A percentile compares a stretch with the other conserved stretches of the same genome.
phyloP scores from a whole-genome alignment of 345 rosid species.

The Turnera subulata region DNA sequence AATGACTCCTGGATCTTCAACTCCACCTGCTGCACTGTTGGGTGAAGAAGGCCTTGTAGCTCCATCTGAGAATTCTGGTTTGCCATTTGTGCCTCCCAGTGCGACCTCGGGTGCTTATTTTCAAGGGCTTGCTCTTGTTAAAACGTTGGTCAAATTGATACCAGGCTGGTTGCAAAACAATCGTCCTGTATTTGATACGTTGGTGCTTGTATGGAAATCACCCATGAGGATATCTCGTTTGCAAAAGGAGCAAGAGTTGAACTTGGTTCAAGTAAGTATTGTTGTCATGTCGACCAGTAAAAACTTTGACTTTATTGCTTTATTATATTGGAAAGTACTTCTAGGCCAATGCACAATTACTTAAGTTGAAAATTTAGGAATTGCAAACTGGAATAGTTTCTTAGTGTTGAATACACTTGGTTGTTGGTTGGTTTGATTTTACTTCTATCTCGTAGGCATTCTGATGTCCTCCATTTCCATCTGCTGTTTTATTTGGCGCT shows the following conservation, averaged over 20 bases:
- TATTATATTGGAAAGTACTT: neutral
- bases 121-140: conserved; percentile 88
- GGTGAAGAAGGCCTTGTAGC: conserved; percentile 58
- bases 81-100: conserved; percentile 39
- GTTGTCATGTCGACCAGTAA: neutral
- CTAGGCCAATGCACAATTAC: too few species aligned
- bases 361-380: too few species aligned
- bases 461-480: neutral
- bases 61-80: conserved; percentile 50
- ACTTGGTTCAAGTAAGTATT: conserved; percentile 77
- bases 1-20: conserved; percentile 44
- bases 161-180: conserved; percentile 94
- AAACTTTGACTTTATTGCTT: neutral
- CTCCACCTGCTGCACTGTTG: conserved; percentile 52
- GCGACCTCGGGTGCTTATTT: conserved; percentile 76
- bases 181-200: conserved; percentile 72
- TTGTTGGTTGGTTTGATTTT: neutral
- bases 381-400: too few species aligned
- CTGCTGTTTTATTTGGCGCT: neutral
- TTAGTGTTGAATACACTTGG: neutral
- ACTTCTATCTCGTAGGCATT: neutral
- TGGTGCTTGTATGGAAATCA: conserved; percentile 91
- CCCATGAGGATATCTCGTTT: conserved; percentile 85
- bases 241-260: conserved; percentile 88
- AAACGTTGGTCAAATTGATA: conserved; percentile 80